Percentiles rank a stretch among this genome's conserved stretches.
Conservation (phyloP, 2,329 filamentous ascomycete genomes). For the Scedosporium minutisporum region DNA sequence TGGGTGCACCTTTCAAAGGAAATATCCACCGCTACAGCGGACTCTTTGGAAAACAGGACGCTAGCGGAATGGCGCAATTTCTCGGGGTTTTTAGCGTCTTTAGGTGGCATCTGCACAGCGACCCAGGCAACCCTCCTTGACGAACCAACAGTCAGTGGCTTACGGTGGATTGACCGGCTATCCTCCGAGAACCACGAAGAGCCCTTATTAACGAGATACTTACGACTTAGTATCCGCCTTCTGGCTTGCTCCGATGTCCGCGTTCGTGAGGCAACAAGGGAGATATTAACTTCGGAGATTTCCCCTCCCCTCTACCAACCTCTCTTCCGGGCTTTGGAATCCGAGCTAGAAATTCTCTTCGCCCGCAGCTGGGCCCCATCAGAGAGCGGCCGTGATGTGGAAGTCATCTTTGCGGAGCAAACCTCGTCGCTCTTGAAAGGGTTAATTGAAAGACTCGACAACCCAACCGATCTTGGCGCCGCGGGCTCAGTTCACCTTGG, state of each 20-base stretch:
- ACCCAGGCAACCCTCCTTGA: conserved; percentile 47
- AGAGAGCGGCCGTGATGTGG: conserved; percentile 45
- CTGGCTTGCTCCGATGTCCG: conserved; percentile 54
- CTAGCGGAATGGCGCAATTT: conserved; percentile 60
- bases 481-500: conserved; percentile 56
- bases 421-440: conserved; percentile 53
- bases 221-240: conserved; percentile 55
- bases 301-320: conserved; percentile 51
- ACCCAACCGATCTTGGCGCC: conserved; percentile 50
- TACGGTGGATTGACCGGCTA: conserved; percentile 56
- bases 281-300: conserved; percentile 56
- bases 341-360: conserved; percentile 54
- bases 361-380: conserved; percentile 42
- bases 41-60: conserved; percentile 43
- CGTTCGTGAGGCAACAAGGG: conserved; percentile 57
- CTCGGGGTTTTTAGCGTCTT: conserved; percentile 57
- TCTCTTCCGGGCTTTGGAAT: conserved; percentile 55
- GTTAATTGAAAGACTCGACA: conserved; percentile 55
- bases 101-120: conserved; percentile 56
- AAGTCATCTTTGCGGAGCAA: conserved; percentile 59
- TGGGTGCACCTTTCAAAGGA: conserved; percentile 58
- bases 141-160: conserved; percentile 44
- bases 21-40: conserved; percentile 42
- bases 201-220: conserved; percentile 48
- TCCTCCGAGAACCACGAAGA: conserved; percentile 52